Evolutionary conservation across 208 protist species (phyloP), one percentile per base, ranked within the genome.

Genomic region (Histomonas meleagridis): DNA sequence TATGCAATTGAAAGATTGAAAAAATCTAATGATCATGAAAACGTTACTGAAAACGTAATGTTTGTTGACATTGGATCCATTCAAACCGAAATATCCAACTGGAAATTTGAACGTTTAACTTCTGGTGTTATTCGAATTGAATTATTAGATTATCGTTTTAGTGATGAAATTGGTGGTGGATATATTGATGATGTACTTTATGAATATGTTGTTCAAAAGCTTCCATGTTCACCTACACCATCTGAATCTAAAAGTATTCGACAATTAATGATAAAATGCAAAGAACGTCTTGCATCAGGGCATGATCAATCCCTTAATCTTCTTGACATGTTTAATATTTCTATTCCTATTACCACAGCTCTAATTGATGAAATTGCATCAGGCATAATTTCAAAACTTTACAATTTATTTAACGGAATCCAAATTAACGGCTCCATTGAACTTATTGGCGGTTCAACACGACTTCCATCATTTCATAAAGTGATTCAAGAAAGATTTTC

Each of bases 11-110:
- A 86, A 28, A 10, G 60, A 32, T 26, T 65, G 3, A 65, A 65
- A 55, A 86, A 86, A 55, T 1, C 38, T 21, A 5, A 40, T 28
- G 46, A 51, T 38, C 14, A 43, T 55, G 76, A 86, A 1, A 55
- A 51, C 16, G 40, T 86, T 12, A 86, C 76, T 18, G 14, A 51
- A 26, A 86, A 23, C 9, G 18, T 86, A 18, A 5, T 86, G 1
- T 86, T 86, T 55, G 38, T 86, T 49, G 76, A 86, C 16, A 86
- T 43, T 86, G 76, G 76, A 38, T 40, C 76, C 26, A 86, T 86
- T 35, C 76, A 86, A 86, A 55, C 76, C 3, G 76, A 86, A 55
- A 12, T 86, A 57, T 86, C 76, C 32, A 18, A 57, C 1, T 86
- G 43, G 14, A 51, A 86, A 51, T 86, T 86, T 28, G 35, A 26